These are phyloP conservation scores for Neckera pumila DNA, from an alignment of 225 moss, liverwort and hornwort genomes.

Conservation along the genomic window DNA sequence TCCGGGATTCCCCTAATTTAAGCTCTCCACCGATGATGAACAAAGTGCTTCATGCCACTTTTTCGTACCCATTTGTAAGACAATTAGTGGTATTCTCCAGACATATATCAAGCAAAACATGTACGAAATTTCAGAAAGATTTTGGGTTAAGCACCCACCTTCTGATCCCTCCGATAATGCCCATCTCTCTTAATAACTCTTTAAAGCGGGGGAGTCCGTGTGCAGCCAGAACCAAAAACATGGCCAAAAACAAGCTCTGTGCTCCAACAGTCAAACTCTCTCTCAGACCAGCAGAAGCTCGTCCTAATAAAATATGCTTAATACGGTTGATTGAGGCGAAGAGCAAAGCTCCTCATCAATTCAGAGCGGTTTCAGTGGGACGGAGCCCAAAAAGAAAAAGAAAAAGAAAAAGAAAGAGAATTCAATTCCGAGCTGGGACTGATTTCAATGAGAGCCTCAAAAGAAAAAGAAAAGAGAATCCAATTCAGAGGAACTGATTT, in stretches of 20 bases:
- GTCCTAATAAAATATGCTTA: background rate
- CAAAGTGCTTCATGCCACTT: background rate
- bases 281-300: no score
- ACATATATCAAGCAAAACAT: background rate
- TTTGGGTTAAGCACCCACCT: background rate
- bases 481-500: no score
- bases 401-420: background rate
- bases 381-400: no score
- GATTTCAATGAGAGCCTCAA: no score
- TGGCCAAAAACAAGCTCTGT: background rate
- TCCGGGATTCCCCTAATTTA: no score
- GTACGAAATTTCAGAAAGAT: background rate
- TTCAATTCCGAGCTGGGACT: background rate
- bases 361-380: background rate
- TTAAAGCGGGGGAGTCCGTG: background rate
- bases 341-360: background rate
- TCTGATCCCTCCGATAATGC: background rate
- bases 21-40: background rate
- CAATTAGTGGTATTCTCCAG: background rate
- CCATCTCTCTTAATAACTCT: background rate
- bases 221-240: background rate
- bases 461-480: no score
- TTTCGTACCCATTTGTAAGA: background rate
- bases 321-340: background rate
- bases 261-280: background rate